phyloP scores from a whole-genome alignment of 1,139 yeast species.

The Schizosaccharomyces versatilis region DNA sequence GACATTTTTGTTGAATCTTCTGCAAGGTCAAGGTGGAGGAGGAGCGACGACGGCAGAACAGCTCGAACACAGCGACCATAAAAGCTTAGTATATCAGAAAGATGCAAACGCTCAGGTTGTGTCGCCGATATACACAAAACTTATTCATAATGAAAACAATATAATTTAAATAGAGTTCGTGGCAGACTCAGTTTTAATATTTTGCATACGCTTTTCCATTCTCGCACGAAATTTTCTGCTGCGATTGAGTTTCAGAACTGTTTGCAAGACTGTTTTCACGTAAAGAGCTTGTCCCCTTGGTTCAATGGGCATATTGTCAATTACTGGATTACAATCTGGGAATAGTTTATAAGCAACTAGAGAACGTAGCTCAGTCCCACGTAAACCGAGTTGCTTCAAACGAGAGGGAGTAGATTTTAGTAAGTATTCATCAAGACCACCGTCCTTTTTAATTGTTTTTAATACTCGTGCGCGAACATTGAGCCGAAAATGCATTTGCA shows the following conservation, averaged over 20 bases:
- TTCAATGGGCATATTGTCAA: not conserved
- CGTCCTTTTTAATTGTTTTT: slow-evolving; percentile 71
- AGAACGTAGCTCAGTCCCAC: not conserved
- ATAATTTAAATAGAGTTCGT: too few relatives aligned
- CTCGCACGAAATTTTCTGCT: not conserved
- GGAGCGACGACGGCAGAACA: too few relatives aligned
- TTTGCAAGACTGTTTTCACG: not conserved
- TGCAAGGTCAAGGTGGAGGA: too few relatives aligned
- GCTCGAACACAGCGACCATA: too few relatives aligned
- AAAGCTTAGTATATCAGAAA: too few relatives aligned
- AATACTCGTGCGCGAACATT: slow-evolving; percentile 63
- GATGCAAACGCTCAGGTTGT: too few relatives aligned
- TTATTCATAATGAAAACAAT: too few relatives aligned
- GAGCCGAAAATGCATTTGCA: slow-evolving; percentile 33
- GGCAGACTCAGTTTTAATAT: slow-evolving; percentile 5
- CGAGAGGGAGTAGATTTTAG: slow-evolving; percentile 74
- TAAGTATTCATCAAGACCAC: slow-evolving; percentile 76
- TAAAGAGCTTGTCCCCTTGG: slow-evolving; percentile 27
- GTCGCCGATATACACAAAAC: too few relatives aligned
- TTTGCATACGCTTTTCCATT: not conserved
- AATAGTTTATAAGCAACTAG: not conserved
- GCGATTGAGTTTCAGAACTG: not conserved
- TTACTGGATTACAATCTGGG: not conserved
- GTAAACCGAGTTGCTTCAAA: slow-evolving; percentile 43
- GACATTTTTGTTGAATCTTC: slow-evolving; percentile 4